These are phyloP conservation scores for Halenospora varia DNA, from an alignment of 495 filamentous ascomycete species.

Conservation along the genomic window DNA sequence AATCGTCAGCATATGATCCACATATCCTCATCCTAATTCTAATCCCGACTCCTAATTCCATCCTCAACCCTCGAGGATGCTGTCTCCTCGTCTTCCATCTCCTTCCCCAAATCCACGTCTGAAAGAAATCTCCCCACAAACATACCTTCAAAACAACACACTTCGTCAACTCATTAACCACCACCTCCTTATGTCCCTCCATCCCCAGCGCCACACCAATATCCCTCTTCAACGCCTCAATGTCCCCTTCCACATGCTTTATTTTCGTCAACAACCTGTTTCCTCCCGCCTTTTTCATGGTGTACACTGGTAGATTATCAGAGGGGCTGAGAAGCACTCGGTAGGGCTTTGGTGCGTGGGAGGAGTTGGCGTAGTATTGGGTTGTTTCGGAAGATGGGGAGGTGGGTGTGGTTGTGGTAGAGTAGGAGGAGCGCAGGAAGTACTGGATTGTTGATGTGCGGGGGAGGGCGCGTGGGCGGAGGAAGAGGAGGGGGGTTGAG, in stretches of 20 bases:
- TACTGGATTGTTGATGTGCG: constrained; percentile 31
- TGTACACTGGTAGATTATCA: constrained; percentile 77
- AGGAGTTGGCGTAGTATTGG: constrained; percentile 1
- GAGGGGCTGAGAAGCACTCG: constrained; percentile 66
- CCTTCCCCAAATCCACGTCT: too few species aligned
- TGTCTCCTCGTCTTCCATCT: too few species aligned
- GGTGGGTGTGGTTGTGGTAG: constrained; percentile 19
- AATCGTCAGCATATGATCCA: too few species aligned
- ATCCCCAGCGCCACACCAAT: constrained; percentile 41
- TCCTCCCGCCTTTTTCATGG: constrained; percentile 67
- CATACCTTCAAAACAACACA: constrained; percentile 63
- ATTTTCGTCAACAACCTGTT: constrained; percentile 72
- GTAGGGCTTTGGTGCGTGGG: constrained; percentile 55
- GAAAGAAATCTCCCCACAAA: constrained; percentile 7
- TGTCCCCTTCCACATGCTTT: constrained; percentile 73
- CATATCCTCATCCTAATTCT: too few species aligned
- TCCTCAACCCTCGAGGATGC: too few species aligned
- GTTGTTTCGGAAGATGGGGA: constrained; percentile 20
- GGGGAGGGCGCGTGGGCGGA: constrained; percentile 26
- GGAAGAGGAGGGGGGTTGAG: constrained; percentile 20
- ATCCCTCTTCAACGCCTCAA: constrained; percentile 47
- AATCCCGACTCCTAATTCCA: too few species aligned
- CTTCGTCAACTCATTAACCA: constrained; percentile 55
- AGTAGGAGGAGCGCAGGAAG: constrained; percentile 30
- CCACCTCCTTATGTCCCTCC: constrained; percentile 37